phyloP scores from a whole-genome alignment of 2,329 filamentous ascomycete species.

The Pezicula rhizophila region DNA sequence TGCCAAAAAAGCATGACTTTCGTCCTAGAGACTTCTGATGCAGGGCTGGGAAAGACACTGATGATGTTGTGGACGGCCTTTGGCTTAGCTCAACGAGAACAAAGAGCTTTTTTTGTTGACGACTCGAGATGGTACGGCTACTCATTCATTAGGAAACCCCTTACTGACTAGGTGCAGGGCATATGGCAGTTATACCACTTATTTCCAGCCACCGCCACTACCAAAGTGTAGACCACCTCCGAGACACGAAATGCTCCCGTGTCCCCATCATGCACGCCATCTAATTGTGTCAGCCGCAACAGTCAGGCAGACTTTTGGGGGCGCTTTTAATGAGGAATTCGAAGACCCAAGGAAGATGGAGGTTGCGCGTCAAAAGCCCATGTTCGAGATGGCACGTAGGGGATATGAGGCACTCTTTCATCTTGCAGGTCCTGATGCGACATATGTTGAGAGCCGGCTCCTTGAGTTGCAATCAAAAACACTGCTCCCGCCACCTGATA shows the following conservation, averaged over 20 bases:
- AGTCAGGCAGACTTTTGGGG: constrained; percentile 56
- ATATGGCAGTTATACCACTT: constrained; percentile 68
- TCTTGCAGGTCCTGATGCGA: constrained; percentile 58
- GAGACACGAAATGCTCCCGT: constrained; percentile 71
- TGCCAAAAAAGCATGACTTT: constrained; percentile 72
- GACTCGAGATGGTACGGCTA: constrained; percentile 62
- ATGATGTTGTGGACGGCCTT: constrained; percentile 82
- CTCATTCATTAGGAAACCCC: neutral
- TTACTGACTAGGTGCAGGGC: constrained; percentile 39
- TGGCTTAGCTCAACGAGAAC: constrained; percentile 68
- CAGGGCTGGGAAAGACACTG: constrained; percentile 70
- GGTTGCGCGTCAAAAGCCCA: constrained; percentile 47
- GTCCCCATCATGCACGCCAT: constrained; percentile 69
- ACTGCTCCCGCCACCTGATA: constrained; percentile 32
- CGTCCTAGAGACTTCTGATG: constrained; percentile 66
- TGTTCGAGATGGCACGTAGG: constrained; percentile 61
- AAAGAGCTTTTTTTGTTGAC: constrained; percentile 75
- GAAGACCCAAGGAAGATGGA: constrained; percentile 42
- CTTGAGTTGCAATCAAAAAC: constrained; percentile 46
- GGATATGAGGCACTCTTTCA: constrained; percentile 72
- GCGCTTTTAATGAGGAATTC: constrained; percentile 47
- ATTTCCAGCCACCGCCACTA: constrained; percentile 62
- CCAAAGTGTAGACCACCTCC: constrained; percentile 66
- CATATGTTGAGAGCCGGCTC: constrained; percentile 57
- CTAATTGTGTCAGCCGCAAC: constrained; percentile 69